Base-by-base conservation (phyloP, 2,329 filamentous ascomycete species). In the Sphaerulina populicola region DNA sequence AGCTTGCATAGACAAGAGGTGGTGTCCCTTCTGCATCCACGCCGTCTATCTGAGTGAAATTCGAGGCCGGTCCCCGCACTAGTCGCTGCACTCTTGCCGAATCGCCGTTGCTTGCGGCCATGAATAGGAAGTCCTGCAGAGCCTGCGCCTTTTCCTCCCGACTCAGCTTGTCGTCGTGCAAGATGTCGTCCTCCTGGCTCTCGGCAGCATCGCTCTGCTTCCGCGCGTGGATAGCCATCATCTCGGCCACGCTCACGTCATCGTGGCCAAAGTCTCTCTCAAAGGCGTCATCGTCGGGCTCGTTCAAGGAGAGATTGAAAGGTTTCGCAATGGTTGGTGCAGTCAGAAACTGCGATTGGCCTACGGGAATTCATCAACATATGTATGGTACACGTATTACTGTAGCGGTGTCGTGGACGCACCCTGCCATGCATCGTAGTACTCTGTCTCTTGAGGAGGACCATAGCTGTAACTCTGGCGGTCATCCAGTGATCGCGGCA, bases 371-470 rank as follows among this genome's bases (percentile, higher is more conserved):
- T 56, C 49, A 58, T 47, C 42, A 52, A 43, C 45, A 46, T 27
- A 31, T 45, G 18, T 27, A 31, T 45, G 18, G 18, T 33, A 36
- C 30, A 21, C 12, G n/a, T 31, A 27, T 27, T 27, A 27, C 23
- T 27, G 14, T 9, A 23, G 23, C 10, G 7, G 14, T 52, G 72
- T 9, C 56, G 60, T 77, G 49, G 44, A 56, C 76, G 66, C 68
- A 85, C 91, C 91, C 83, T 97, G 89, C 93, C 93, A 98, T 61
- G 88, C 93, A 78, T 98, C 93, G 69, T 97, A 98, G 74, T 96
- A 88, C 75, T 97, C 93, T 37, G 90, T 95, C 75, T 97, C 93
- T 50, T 85, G 78, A 57, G 83, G 79, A 56, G 83, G 81, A 42
- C 69, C 76, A 3, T 82, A 35, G 40, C 48, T 79, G 31, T 85